Percentiles rank a stretch among this genome's conserved stretches.
phyloP scores from a whole-genome alignment of 2,329 filamentous ascomycete species.

The Ophiostoma sp. region DNA sequence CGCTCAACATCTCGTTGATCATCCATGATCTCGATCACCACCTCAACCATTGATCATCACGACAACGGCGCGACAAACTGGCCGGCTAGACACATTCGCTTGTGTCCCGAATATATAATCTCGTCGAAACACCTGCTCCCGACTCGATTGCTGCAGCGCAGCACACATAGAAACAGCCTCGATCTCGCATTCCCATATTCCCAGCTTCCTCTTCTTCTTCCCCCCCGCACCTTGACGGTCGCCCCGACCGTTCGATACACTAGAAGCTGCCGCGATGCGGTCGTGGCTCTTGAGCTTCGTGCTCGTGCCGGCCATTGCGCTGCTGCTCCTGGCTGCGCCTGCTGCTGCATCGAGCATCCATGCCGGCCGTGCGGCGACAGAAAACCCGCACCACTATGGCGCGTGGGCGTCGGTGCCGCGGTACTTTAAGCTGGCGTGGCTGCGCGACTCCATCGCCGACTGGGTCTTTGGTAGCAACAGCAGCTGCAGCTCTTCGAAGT shows the following conservation, averaged over 20 bases:
- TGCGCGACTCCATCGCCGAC: slow-evolving; percentile 38
- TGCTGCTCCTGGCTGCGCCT: slow-evolving; percentile 8
- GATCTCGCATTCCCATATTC: background rate
- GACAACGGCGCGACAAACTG: background rate
- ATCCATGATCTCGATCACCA: background rate
- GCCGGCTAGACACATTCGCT: slow-evolving; percentile 5
- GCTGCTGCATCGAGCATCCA: slow-evolving; percentile 12
- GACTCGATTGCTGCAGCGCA: background rate
- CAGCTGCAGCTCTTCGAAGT: background rate
- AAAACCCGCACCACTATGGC: background rate
- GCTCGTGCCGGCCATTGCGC: slow-evolving; percentile 7
- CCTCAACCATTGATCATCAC: background rate
- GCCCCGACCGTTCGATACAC: background rate
- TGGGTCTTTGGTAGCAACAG: slow-evolving; percentile 13
- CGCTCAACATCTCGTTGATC: background rate
- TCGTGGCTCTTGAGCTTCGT: background rate
- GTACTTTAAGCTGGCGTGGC: slow-evolving; percentile 47
- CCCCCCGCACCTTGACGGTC: slow-evolving; percentile 3
- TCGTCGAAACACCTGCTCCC: background rate
- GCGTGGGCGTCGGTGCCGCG: slow-evolving; percentile 13
- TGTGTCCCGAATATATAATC: background rate
- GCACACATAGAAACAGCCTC: background rate
- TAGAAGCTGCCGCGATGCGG: slow-evolving; percentile 17
- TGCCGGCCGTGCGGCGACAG: slow-evolving; percentile 1
- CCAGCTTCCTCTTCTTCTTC: background rate